Conservation (phyloP, 1,284 basidiomycete genomes). For the Leccinum pachyderme region DNA sequence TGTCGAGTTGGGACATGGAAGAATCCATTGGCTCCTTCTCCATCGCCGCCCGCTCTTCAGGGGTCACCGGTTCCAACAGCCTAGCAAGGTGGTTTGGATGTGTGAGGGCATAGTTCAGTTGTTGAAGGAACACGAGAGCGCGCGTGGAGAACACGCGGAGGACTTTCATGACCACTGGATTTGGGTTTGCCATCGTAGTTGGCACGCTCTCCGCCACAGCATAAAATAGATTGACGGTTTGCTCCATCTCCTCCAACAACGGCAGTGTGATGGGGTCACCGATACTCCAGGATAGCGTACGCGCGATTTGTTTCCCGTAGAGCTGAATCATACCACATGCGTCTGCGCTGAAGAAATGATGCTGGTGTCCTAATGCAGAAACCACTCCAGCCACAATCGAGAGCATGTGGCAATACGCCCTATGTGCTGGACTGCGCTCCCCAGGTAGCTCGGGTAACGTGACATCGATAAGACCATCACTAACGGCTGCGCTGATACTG, state of each 20-base stretch:
- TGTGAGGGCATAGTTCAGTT: conserved; percentile 85
- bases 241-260: conserved; percentile 78
- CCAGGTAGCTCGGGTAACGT: conserved; percentile 65
- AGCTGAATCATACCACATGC: conserved; percentile 84
- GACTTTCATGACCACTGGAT: conserved; percentile 54
- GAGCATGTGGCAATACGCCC: conserved; percentile 83
- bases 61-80: conserved; percentile 76
- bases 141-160: conserved; percentile 65
- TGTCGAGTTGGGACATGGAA: conserved; percentile 41
- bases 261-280: conserved; percentile 71
- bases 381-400: conserved; percentile 77
- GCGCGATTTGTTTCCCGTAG: conserved; percentile 77
- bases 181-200: conserved; percentile 39
- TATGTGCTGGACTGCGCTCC: conserved; percentile 75
- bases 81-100: conserved; percentile 87
- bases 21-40: conserved; percentile 55
- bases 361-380: conserved; percentile 59
- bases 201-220: conserved; percentile 55
- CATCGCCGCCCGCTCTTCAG: conserved; percentile 66
- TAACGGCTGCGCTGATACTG: conserved; percentile 71
- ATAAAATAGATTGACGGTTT: conserved; percentile 73
- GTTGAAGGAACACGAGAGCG: conserved; percentile 76
- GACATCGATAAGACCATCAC: conserved; percentile 71
- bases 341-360: conserved; percentile 85
- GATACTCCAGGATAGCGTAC: conserved; percentile 77